Evolutionary conservation across 495 filamentous ascomycete genomes (phyloP).

Genomic region (Venustampulla echinocandica): DNA sequence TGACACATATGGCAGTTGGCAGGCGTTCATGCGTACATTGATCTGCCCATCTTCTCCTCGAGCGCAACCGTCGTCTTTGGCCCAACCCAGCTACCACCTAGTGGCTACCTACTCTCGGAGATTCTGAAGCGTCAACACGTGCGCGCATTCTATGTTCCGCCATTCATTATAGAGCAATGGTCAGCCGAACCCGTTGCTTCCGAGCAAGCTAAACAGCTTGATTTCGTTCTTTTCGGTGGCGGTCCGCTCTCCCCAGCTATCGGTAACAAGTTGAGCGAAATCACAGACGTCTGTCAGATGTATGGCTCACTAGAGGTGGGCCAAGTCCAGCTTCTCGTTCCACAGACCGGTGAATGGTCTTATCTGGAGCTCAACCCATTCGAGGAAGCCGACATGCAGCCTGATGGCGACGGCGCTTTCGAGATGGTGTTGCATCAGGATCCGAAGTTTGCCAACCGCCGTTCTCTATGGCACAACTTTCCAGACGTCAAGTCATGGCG

Average conservation of each 20-base stretch:
- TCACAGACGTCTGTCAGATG: conserved; percentile 8
- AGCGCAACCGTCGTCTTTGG: background rate
- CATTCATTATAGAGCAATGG: background rate
- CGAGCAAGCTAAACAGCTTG: background rate
- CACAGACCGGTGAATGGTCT: background rate
- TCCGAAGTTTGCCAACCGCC: conserved; percentile 28
- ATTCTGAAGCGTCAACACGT: background rate
- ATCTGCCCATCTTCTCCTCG: no score
- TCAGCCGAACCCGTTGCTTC: background rate
- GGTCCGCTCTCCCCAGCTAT: background rate
- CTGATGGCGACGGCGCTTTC: conserved; percentile 29
- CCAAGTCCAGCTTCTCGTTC: conserved; percentile 1
- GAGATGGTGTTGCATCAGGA: conserved; percentile 1
- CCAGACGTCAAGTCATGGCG: conserved; percentile 41
- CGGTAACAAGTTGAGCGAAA: conserved; percentile 1
- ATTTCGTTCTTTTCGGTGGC: conserved; percentile 1
- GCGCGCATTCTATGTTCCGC: background rate
- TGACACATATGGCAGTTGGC: no score
- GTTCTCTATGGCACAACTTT: conserved; percentile 37
- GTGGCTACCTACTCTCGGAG: background rate
- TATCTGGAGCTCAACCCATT: background rate
- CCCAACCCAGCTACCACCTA: background rate
- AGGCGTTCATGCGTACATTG: no score
- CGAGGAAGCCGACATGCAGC: conserved; percentile 5
- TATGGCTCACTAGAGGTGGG: conserved; percentile 4